phyloP scores from a whole-genome alignment of 1,284 basidiomycete genomes.

The Ganoderma meredithae region DNA sequence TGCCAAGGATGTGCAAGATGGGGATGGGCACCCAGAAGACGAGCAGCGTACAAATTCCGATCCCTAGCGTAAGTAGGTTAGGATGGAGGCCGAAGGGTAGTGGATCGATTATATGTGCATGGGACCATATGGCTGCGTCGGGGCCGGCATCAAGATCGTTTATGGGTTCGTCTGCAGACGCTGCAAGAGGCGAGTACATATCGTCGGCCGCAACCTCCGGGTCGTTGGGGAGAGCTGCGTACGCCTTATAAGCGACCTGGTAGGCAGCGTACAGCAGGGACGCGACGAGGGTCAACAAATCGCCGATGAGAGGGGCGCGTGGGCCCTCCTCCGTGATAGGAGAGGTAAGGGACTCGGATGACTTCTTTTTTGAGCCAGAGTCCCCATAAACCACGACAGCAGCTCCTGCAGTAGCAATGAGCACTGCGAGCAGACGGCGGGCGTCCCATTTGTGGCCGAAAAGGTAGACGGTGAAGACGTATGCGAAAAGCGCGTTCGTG shows the following conservation, averaged over 20 bases:
- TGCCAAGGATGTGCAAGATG: constrained; percentile 64
- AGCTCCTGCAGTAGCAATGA: constrained; percentile 79
- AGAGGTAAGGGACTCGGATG: constrained; percentile 7
- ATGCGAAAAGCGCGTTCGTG: constrained; percentile 85
- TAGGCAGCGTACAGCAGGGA: constrained; percentile 77
- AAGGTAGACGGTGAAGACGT: constrained; percentile 72
- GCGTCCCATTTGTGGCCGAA: constrained; percentile 67
- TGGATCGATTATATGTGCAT: constrained; percentile 51
- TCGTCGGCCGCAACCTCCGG: constrained; percentile 47
- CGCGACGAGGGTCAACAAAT: constrained; percentile 74
- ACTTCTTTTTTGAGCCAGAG: constrained; percentile 42
- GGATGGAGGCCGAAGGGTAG: constrained; percentile 83
- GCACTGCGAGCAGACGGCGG: constrained; percentile 70
- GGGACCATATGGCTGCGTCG: constrained; percentile 40
- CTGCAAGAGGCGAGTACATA: constrained; percentile 54
- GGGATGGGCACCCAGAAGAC: constrained; percentile 79
- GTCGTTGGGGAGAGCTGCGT: constrained; percentile 70
- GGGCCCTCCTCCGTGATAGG: constrained; percentile 34
- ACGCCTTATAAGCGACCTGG: constrained; percentile 84
- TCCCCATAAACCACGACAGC: constrained; percentile 82
- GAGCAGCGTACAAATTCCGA: constrained; percentile 70
- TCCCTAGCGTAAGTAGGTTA: constrained; percentile 73
- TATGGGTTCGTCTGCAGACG: constrained; percentile 30
- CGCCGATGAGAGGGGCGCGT: constrained; percentile 73
- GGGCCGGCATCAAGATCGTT: constrained; percentile 26